phyloP scores from a whole-genome alignment of 345 rosid genomes.

The Citrus glauca region DNA sequence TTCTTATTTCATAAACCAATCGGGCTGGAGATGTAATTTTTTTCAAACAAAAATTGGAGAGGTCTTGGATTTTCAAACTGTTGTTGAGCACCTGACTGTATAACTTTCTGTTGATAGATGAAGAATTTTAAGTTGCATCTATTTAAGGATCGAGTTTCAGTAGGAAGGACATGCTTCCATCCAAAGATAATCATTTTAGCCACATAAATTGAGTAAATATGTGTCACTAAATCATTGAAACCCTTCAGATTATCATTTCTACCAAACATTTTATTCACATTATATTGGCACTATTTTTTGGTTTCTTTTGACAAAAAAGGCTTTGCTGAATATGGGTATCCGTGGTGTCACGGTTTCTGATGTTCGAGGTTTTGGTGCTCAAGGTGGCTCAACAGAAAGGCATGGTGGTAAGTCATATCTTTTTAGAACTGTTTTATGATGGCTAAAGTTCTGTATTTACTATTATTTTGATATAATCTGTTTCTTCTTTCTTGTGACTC shows the following conservation, averaged over 20 bases:
- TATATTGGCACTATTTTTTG: conserved; percentile 2
- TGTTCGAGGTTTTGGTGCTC: conserved; percentile 86
- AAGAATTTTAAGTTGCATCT: background rate
- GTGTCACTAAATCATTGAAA: background rate
- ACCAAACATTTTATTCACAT: background rate
- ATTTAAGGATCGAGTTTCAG: background rate
- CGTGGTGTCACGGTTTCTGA: conserved; percentile 89
- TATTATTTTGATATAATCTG: background rate
- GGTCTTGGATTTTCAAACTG: background rate
- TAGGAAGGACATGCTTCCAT: background rate
- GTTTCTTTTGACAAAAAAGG: conserved; percentile 35
- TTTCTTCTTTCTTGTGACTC: background rate
- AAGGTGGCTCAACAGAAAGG: conserved; percentile 85
- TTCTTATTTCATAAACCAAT: too few species aligned
- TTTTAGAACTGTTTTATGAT: background rate
- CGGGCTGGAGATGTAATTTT: background rate
- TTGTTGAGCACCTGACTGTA: background rate
- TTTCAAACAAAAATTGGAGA: background rate
- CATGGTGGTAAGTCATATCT: conserved; percentile 58
- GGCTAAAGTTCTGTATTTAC: background rate
- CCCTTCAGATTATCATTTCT: background rate
- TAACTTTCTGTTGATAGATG: background rate
- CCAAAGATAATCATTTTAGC: background rate
- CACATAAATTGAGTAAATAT: background rate
- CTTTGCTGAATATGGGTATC: conserved; percentile 70